Base-by-base conservation (phyloP, 78 protist genomes). In the Dictyostelium purpureum region DNA sequence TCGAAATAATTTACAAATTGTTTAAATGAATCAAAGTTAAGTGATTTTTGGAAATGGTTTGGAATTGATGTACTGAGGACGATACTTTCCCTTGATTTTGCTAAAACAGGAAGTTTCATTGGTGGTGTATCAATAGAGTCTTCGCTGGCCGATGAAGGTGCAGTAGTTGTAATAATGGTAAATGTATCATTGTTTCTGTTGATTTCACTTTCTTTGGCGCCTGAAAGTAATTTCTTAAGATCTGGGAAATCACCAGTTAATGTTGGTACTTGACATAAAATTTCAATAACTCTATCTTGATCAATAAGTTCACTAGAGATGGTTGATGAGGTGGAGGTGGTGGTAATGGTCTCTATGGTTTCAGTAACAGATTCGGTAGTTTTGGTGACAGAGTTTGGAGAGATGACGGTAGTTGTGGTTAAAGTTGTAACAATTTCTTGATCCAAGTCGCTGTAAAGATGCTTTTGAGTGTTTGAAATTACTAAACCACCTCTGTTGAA, bases 11-110 rank as follows among this genome's bases (percentile, higher is more conserved):
- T 19, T 26, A 52, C 71, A 61, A 74, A 85, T 59, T 73, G 77
- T 73, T 85, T 85, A 43, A 85, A 85, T 10, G 92, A 85, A 33
- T 85, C 92, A 24, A 56, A 85, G 1, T 71, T 85, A 28, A 85
- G 76, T n/a, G 67, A 61, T 85, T 61, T 85, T 56, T 52, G 61
- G 65, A 45, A 38, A 12, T 33, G 14, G 5, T 59, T 51, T 19
- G 76, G 61, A 4, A 73, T 24, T 0, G 42, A 43, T 14, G 28
- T 37, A 38, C 65, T 1, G 2, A 63, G 42, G 5, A 63, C 71
- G 16, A 63, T 35, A 0, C 70, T 54, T 10, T n/a, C 31, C n/a
- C 37, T 33, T 6, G 67, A 33, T 61, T 52, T 57, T 19, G 51
- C 40, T 7, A 59, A 38, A 2, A 21, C 24, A 16, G 52, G 63